Conservation (phyloP, 345 rosid genomes). For the Hibiscus tridactylites region DNA sequence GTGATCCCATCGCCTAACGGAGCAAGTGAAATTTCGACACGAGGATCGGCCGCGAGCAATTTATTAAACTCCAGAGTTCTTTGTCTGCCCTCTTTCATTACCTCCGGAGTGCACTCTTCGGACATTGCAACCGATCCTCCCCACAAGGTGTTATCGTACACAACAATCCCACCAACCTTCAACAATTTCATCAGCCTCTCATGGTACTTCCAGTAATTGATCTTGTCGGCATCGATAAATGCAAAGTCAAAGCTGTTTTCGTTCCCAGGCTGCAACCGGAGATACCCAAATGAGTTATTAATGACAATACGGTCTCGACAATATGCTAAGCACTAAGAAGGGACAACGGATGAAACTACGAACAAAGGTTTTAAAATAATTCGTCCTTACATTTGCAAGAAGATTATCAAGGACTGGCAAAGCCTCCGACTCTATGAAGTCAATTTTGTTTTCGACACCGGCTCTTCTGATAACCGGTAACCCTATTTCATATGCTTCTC, state of each 20-base stretch:
- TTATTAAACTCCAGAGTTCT: slow-evolving; percentile 34
- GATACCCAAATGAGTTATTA: neutral
- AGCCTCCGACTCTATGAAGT: slow-evolving; percentile 49
- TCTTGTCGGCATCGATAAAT: slow-evolving; percentile 43
- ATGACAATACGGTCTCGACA: neutral
- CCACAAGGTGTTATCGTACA: slow-evolving; percentile 42
- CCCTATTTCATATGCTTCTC: slow-evolving; percentile 40
- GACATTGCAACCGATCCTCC: slow-evolving; percentile 27
- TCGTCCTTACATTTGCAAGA: slow-evolving; percentile 23
- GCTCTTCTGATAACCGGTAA: slow-evolving; percentile 49
- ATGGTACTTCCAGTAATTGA: slow-evolving; percentile 21
- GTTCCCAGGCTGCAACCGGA: neutral
- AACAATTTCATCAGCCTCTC: slow-evolving; percentile 32
- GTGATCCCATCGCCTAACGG: slow-evolving; percentile 67
- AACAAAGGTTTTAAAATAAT: neutral
- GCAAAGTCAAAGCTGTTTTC: neutral
- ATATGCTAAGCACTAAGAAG: neutral
- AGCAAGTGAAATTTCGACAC: slow-evolving; percentile 44
- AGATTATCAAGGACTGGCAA: slow-evolving; percentile 31
- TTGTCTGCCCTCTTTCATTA: slow-evolving; percentile 12
- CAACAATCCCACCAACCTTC: slow-evolving; percentile 35
- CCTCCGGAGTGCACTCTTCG: slow-evolving; percentile 22
- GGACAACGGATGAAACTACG: neutral
- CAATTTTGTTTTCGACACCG: slow-evolving; percentile 46
- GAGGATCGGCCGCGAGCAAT: slow-evolving; percentile 41